These are phyloP conservation scores for Penicillium sclerotiorum DNA, from an alignment of 2,329 filamentous ascomycete species.

Conservation along the genomic window DNA sequence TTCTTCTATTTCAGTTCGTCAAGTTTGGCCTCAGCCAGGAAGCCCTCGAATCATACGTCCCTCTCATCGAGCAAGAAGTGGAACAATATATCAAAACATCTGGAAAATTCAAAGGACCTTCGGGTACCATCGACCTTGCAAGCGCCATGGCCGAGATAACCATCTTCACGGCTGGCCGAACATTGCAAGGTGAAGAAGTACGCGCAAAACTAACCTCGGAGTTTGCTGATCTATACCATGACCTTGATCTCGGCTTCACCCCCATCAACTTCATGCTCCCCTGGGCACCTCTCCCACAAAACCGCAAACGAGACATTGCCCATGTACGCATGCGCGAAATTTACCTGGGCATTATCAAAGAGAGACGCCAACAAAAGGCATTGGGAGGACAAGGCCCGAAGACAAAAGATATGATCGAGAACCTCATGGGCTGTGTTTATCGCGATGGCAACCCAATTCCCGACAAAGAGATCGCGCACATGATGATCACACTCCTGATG, in stretches of 20 bases:
- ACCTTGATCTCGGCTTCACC: constrained; percentile 76
- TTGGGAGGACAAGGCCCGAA: constrained; percentile 28
- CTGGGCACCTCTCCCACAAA: constrained; percentile 76
- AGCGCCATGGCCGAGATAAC: constrained; percentile 74
- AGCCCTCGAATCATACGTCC: constrained; percentile 70
- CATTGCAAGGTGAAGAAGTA: constrained; percentile 75
- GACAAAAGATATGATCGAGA: constrained; percentile 72
- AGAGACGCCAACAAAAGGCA: constrained; percentile 55
- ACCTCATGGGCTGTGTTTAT: constrained; percentile 75
- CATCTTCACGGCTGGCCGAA: constrained; percentile 76
- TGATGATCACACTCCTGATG: constrained; percentile 87
- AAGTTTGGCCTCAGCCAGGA: constrained; percentile 65
- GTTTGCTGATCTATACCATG: constrained; percentile 76
- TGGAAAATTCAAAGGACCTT: constrained; percentile 60
- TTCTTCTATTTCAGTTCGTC: constrained; percentile 50
- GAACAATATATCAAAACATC: constrained; percentile 56
- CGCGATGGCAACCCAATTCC: constrained; percentile 70
- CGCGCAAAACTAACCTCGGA: constrained; percentile 70
- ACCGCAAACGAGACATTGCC: constrained; percentile 70
- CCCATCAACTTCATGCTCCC: constrained; percentile 83
- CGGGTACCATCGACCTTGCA: constrained; percentile 66
- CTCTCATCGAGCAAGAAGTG: constrained; percentile 73
- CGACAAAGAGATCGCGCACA: constrained; percentile 76
- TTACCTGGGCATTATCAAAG: constrained; percentile 71
- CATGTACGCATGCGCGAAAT: constrained; percentile 70